Evolutionary conservation across 106 monocot species (phyloP), one percentile per base, ranked within the genome.

Genomic region (Agapanthus africanus): DNA sequence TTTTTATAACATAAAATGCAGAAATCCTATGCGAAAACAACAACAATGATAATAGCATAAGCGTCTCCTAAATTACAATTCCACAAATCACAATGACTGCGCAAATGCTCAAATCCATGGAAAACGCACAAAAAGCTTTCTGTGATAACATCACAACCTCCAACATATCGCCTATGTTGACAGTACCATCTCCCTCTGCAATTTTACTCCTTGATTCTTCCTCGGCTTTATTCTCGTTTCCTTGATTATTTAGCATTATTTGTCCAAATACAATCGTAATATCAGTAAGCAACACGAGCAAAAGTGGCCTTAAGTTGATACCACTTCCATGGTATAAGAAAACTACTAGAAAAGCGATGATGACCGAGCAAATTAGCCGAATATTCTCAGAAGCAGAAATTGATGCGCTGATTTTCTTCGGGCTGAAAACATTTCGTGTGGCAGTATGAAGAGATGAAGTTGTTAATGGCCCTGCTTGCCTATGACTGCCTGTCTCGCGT

Each of bases 31-130:
- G n/a, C n/a, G n/a, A n/a, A n/a, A n/a, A n/a, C n/a, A n/a, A n/a
- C n/a, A n/a, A n/a, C n/a, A n/a, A n/a, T n/a, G n/a, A n/a, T n/a
- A n/a, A n/a, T n/a, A n/a, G n/a, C n/a, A n/a, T n/a, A n/a, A n/a
- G n/a, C n/a, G n/a, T n/a, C n/a, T n/a, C n/a, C n/a, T n/a, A n/a
- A n/a, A n/a, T n/a, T n/a, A 51, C 11, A 56, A 35, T 30, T n/a
- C n/a, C 14, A 84, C n/a, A n/a, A n/a, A n/a, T n/a, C n/a, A n/a
- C n/a, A n/a, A n/a, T n/a, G n/a, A n/a, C n/a, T n/a, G n/a, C 82
- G 70, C 84, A 90, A 31, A 90, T 40, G 64, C 82, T 61, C 38
- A 77, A 87, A 73, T 90, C 94, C 72, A 81, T 79, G 62, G 81
- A 80, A 37, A 64, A 42, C 37, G 94, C 82, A 25, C 59, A 47